Evolutionary conservation across 2,329 filamentous ascomycete species (phyloP).

Genomic region (Penicillium sp.): DNA sequence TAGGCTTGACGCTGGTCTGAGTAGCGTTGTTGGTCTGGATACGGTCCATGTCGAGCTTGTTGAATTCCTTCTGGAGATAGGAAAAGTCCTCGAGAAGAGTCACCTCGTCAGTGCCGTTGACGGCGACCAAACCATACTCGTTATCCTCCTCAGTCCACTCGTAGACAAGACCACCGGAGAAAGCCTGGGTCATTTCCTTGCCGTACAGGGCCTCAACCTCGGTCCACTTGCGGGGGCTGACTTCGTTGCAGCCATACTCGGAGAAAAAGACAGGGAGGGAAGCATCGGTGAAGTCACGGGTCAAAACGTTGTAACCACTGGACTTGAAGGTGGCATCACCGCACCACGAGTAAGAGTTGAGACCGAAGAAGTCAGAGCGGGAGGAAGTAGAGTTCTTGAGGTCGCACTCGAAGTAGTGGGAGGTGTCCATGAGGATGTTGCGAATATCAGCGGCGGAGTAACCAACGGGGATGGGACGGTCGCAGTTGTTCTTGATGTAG

Average conservation of each 20-base stretch:
- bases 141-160: constrained; percentile 47
- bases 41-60: constrained; percentile 63
- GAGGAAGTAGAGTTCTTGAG: constrained; percentile 47
- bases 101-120: constrained; percentile 54
- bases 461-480: constrained; percentile 58
- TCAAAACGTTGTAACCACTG: constrained; percentile 53
- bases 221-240: constrained; percentile 53
- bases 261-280: constrained; percentile 61
- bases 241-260: constrained; percentile 60
- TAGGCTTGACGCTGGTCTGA: constrained; percentile 51
- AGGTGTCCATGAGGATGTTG: constrained; percentile 54
- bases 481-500: constrained; percentile 56
- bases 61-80: constrained; percentile 68
- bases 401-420: constrained; percentile 56
- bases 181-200: constrained; percentile 51
- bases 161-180: constrained; percentile 54
- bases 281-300: constrained; percentile 53
- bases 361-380: constrained; percentile 58
- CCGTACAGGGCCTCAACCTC: constrained; percentile 58
- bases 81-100: constrained; percentile 61
- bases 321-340: constrained; percentile 52
- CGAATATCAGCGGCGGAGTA: constrained; percentile 63
- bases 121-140: constrained; percentile 53
- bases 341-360: constrained; percentile 66
- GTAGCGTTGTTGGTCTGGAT: constrained; percentile 60